phyloP scores from a whole-genome alignment of 805 yeast species.

The Allodekkera sacchari region DNA sequence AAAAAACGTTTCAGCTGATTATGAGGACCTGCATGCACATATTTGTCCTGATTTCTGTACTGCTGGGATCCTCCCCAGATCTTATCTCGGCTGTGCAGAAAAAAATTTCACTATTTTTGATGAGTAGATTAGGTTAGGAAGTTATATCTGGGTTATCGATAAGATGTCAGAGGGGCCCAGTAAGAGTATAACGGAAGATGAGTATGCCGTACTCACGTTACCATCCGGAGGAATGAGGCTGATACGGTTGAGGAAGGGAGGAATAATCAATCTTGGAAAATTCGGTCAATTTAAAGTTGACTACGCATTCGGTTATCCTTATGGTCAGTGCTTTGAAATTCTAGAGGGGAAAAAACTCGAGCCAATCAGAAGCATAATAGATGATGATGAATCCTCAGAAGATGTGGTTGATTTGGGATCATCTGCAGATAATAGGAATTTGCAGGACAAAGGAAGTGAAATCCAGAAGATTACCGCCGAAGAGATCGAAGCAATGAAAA shows the following conservation, averaged over 20 bases:
- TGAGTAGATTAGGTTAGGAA: no score
- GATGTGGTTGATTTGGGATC: conserved; percentile 18
- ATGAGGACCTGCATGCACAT: no score
- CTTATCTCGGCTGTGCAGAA: no score
- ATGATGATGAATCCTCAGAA: conserved; percentile 10
- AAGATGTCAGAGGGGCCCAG: no score
- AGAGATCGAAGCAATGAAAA: conserved; percentile 82
- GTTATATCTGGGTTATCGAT: no score
- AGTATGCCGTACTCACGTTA: conserved; percentile 57
- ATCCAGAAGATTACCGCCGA: conserved; percentile 66
- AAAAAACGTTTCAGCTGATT: no score
- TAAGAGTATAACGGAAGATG: conserved; percentile 33
- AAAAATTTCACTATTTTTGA: no score
- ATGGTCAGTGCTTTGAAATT: conserved; percentile 87
- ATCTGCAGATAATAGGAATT: conserved; percentile 42
- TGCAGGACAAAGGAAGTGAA: conserved; percentile 57
- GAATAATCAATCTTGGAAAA: conserved; percentile 71
- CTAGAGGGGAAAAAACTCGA: conserved; percentile 43
- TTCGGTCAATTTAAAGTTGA: conserved; percentile 80
- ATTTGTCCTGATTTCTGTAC: no score
- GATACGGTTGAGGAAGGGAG: conserved; percentile 54
- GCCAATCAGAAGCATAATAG: conserved; percentile 36
- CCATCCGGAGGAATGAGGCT: conserved; percentile 79
- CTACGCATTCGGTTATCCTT: conserved; percentile 70
- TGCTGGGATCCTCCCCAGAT: no score